Evolutionary conservation across 2,329 filamentous ascomycete species (phyloP), one percentile per base, ranked within the genome.

Genomic region (Fusarium sp.): DNA sequence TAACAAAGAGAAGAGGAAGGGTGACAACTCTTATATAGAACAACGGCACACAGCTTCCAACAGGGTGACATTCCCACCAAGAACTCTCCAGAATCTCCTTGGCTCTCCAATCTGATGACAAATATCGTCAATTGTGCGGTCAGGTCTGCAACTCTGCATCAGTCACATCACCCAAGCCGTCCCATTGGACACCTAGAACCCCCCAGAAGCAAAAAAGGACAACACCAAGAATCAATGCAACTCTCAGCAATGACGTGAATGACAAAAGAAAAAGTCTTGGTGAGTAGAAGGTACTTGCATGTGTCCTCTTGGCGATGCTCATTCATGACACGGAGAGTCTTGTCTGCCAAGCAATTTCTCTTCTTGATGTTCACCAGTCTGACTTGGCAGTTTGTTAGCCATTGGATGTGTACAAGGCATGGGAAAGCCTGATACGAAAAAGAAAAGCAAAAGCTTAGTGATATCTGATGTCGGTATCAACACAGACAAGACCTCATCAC

Each of bases 271-370:
- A 11, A 30, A 64, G 39, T 64, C 40, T 46, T 20, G 15, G 17
- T 39, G 48, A 33, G 56, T 58, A 67, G 62, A 30, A 19, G 62
- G 56, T 62, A 67, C 64, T 47, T 62, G 28, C 28, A 46, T 10
- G 28, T 30, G 28, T 30, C 19, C 52, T 49, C 62, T 62, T 62
- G 62, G 56, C 49, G 32, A 47, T 51, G 17, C 24, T 45, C 24
- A 53, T 30, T 39, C 35, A 66, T 66, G 63, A 53, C 62, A 57
- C 14, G 49, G 15, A 19, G 45, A n/a, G 35, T 39, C 35, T 45
- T 66, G 56, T 52, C 40, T 49, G 62, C 56, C 46, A 56, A 62
- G 62, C 28, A 15, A 51, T 35, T 35, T 14, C 28, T 30, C 28
- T 19, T 54, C 13, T 19, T 54, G 11, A n/a, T 35, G 19, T 24